Percentiles rank a stretch among this genome's conserved stretches.
phyloP scores from a whole-genome alignment of 2,329 filamentous ascomycete genomes.

The Atkinsonella texensis region DNA sequence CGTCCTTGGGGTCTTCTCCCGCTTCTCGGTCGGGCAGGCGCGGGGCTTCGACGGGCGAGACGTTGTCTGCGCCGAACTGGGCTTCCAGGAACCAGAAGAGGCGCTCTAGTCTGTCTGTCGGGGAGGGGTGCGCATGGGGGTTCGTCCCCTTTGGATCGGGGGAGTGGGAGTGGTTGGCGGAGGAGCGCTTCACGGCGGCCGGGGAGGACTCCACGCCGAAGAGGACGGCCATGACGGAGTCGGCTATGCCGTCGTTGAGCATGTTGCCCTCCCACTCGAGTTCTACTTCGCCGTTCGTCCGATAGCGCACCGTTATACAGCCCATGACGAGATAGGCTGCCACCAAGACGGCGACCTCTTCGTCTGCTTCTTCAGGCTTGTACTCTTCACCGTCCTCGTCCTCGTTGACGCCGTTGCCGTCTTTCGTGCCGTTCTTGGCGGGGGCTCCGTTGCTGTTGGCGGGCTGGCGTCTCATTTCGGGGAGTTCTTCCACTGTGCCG shows the following conservation, averaged over 20 bases:
- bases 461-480: constrained; percentile 33
- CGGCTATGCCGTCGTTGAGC: constrained; percentile 95
- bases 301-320: constrained; percentile 72
- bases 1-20: neutral
- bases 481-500: constrained; percentile 64
- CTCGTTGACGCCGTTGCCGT: constrained; percentile 11
- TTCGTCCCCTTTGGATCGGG: constrained; percentile 39
- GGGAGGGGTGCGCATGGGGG: constrained; percentile 58
- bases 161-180: constrained; percentile 17
- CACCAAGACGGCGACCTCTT: constrained; percentile 45
- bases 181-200: constrained; percentile 71
- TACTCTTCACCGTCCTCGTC: constrained; percentile 23
- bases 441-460: constrained; percentile 16
- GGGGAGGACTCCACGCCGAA: constrained; percentile 88
- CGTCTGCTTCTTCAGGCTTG: constrained; percentile 46
- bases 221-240: constrained; percentile 87
- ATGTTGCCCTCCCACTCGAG: constrained; percentile 97
- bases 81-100: constrained; percentile 95
- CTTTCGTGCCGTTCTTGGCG: constrained; percentile 21
- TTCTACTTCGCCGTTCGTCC: constrained; percentile 66
- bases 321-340: constrained; percentile 72
- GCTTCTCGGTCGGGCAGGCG: neutral
- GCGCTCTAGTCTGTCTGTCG: constrained; percentile 68
- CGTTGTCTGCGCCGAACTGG: constrained; percentile 78
- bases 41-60: constrained; percentile 61